Percentiles rank a stretch among this genome's conserved stretches.
phyloP scores from a whole-genome alignment of 805 yeast species.

The Spathaspora passalidarum region DNA sequence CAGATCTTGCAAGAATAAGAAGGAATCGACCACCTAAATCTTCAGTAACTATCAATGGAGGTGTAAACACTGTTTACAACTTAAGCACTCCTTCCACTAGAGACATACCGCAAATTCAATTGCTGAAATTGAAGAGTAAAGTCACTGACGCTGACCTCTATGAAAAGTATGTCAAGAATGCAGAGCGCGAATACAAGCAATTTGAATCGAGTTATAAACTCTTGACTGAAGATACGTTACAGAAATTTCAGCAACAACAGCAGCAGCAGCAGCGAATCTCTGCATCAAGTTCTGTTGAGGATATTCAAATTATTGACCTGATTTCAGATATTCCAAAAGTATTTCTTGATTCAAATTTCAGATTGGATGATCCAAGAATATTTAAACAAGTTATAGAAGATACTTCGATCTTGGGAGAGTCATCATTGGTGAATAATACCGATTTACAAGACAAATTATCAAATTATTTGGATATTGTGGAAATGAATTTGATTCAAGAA shows the following conservation, averaged over 20 bases:
- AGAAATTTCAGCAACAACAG: conserved; percentile 17
- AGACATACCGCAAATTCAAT: conserved; percentile 81
- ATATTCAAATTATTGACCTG: conserved; percentile 4
- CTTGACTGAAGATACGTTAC: conserved; percentile 36
- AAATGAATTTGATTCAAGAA: conserved; percentile 73
- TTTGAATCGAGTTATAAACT: conserved; percentile 38
- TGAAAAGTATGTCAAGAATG: conserved; percentile 14
- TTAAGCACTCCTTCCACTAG: conserved; percentile 66
- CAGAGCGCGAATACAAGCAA: conserved; percentile 25
- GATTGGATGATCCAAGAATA: conserved; percentile 83
- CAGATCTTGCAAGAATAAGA: conserved; percentile 43
- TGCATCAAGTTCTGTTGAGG: too few relatives aligned
- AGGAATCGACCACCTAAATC: conserved; percentile 29
- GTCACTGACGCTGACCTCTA: conserved; percentile 21
- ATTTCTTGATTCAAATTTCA: conserved; percentile 64
- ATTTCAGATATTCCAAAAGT: conserved; percentile 55
- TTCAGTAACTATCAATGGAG: conserved; percentile 39
- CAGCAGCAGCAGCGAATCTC: too few relatives aligned
- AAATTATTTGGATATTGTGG: conserved; percentile 81
- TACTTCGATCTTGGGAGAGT: conserved; percentile 28
- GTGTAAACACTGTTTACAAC: conserved; percentile 40
- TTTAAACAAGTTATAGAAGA: conserved; percentile 73
- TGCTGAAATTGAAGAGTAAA: conserved; percentile 33
- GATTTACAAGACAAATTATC: conserved; percentile 74
- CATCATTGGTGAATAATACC: conserved; percentile 46